Conservation (phyloP, 2,329 filamentous ascomycete species). For the Pestalotiopsis sp. region DNA sequence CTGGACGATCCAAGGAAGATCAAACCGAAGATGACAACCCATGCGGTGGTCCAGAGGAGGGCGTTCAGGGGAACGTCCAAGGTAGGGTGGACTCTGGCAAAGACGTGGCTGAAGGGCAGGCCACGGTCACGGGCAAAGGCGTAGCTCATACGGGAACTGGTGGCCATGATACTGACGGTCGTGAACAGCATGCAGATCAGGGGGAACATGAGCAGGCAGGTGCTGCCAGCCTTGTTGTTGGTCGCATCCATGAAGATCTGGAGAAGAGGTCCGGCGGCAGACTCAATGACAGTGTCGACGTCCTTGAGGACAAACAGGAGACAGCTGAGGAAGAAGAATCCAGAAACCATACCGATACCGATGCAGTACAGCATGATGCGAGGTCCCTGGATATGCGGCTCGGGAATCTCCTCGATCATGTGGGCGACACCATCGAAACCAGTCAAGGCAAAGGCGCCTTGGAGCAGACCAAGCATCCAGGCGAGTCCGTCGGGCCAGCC, state of each 20-base stretch:
- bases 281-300: constrained; percentile 56
- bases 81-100: constrained; percentile 59
- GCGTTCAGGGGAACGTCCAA: constrained; percentile 70
- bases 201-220: constrained; percentile 70
- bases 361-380: constrained; percentile 56
- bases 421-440: constrained; percentile 57
- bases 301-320: constrained; percentile 67
- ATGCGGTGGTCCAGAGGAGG: constrained; percentile 59
- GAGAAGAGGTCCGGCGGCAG: constrained; percentile 59
- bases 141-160: constrained; percentile 67
- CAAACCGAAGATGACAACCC: constrained; percentile 69
- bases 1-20: constrained; percentile 70
- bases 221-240: constrained; percentile 60
- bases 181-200: constrained; percentile 67
- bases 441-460: constrained; percentile 52
- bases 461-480: constrained; percentile 58
- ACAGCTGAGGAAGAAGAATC: constrained; percentile 64
- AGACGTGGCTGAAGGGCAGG: constrained; percentile 49
- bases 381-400: constrained; percentile 33
- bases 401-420: constrained; percentile 64
- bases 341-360: constrained; percentile 63
- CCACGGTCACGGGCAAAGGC: constrained; percentile 71
- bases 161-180: constrained; percentile 67
- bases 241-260: constrained; percentile 68
- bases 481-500: constrained; percentile 71